Evolutionary conservation across 202 grass and related monocot species (phyloP).

Genomic region (Digitaria exilis): DNA sequence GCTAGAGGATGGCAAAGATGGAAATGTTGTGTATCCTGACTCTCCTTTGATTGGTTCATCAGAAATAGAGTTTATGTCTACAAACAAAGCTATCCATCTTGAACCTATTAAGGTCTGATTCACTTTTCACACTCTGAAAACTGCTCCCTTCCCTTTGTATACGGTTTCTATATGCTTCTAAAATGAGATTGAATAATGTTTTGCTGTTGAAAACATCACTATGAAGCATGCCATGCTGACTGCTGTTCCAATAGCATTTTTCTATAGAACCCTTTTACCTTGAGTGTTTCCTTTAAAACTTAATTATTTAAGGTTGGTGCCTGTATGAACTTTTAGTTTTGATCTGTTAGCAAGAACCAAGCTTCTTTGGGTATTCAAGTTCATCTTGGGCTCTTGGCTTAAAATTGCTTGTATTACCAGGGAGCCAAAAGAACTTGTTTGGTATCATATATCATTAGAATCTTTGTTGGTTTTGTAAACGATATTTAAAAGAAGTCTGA

Average conservation of each 20-base stretch:
- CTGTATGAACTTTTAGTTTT: slow-evolving; percentile 3
- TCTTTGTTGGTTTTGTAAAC: background rate
- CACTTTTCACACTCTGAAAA: slow-evolving; percentile 13
- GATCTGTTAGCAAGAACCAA: background rate
- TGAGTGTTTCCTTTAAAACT: slow-evolving; percentile 25
- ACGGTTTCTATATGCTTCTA: slow-evolving; percentile 18
- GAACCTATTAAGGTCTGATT: slow-evolving; percentile 76
- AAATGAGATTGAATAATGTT: slow-evolving; percentile 19
- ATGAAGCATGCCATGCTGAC: background rate
- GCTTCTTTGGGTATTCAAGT: slow-evolving; percentile 13
- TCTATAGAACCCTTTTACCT: slow-evolving; percentile 4
- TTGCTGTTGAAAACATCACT: background rate
- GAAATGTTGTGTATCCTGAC: slow-evolving; percentile 50
- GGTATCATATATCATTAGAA: background rate
- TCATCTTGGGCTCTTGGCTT: slow-evolving; percentile 25
- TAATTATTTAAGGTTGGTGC: background rate
- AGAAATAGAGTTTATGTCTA: slow-evolving; percentile 48
- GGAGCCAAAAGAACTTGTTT: slow-evolving; percentile 7
- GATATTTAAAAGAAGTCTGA: background rate
- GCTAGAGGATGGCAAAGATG: slow-evolving; percentile 33
- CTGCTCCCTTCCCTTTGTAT: background rate
- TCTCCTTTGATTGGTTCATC: slow-evolving; percentile 68
- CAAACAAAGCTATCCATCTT: slow-evolving; percentile 72
- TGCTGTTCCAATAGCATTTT: background rate
- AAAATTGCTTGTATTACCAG: background rate